Evolutionary conservation across 441 rosid genomes (phyloP).

Genomic region (Cnidoscolus chayamansa): DNA sequence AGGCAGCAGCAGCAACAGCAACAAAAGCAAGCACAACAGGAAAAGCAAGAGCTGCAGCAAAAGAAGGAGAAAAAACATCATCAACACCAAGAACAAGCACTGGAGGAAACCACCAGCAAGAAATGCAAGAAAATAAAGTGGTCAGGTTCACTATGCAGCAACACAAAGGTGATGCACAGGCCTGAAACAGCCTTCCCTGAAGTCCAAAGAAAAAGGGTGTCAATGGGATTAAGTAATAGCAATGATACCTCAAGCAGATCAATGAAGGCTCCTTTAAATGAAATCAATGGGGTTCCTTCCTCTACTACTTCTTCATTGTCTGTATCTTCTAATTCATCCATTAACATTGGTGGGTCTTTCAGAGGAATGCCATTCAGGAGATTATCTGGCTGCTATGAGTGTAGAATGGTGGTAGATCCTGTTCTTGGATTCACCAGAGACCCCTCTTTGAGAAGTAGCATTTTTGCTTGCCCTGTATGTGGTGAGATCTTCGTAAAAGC

Average conservation of each 20-base stretch:
- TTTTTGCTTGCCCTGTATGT: slow-evolving; percentile 60
- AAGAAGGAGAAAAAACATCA: slow-evolving; percentile 22
- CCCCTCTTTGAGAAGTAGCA: slow-evolving; percentile 49
- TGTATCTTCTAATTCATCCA: slow-evolving; percentile 30
- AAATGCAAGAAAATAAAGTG: slow-evolving; percentile 67
- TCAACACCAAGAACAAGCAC: slow-evolving; percentile 24
- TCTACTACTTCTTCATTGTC: slow-evolving; percentile 42
- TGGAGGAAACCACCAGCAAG: slow-evolving; percentile 36
- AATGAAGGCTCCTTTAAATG: slow-evolving; percentile 45
- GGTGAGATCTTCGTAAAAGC: slow-evolving; percentile 65
- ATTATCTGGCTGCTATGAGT: slow-evolving; percentile 72
- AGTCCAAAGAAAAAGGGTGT: slow-evolving; percentile 34
- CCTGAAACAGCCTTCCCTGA: slow-evolving; percentile 45
- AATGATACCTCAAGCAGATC: slow-evolving; percentile 42
- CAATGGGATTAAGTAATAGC: slow-evolving; percentile 20
- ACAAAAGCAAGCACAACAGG: slow-evolving; percentile 11
- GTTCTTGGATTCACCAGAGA: slow-evolving; percentile 58
- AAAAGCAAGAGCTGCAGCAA: slow-evolving; percentile 20
- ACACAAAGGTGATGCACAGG: slow-evolving; percentile 57
- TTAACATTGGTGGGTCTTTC: slow-evolving; percentile 31
- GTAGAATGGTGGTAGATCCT: slow-evolving; percentile 71
- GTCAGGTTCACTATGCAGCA: slow-evolving; percentile 67
- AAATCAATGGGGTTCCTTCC: slow-evolving; percentile 38
- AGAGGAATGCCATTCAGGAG: slow-evolving; percentile 64
- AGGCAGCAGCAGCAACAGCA: slow-evolving; percentile 25